These are phyloP conservation scores for Juglanconis juglandina DNA, from an alignment of 2,329 filamentous ascomycete genomes.

Conservation along the genomic window DNA sequence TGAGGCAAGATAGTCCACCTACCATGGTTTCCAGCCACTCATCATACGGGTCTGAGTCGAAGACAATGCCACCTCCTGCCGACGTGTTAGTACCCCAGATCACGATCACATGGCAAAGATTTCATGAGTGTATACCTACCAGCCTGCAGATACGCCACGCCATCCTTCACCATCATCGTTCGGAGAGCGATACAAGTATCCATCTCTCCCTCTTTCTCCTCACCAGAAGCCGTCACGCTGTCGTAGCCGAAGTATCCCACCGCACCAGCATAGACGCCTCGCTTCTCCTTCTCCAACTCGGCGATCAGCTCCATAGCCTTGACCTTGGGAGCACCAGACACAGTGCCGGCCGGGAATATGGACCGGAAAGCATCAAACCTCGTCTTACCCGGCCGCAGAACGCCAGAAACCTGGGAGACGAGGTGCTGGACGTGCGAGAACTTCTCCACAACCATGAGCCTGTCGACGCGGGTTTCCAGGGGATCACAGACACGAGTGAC, in stretches of 20 bases:
- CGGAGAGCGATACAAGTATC: slow-evolving; percentile 78
- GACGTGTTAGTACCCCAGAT: background rate
- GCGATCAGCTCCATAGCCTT: slow-evolving; percentile 96
- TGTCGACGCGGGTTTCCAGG: slow-evolving; percentile 82
- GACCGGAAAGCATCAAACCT: slow-evolving; percentile 93
- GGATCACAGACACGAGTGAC: slow-evolving; percentile 95
- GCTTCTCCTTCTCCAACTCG: slow-evolving; percentile 89
- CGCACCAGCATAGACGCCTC: slow-evolving; percentile 91
- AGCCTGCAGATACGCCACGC: slow-evolving; percentile 86
- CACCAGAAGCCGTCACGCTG: slow-evolving; percentile 61
- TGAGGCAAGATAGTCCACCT: background rate
- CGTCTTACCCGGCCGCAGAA: slow-evolving; percentile 78
- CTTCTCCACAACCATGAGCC: slow-evolving; percentile 88
- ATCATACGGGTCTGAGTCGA: slow-evolving; percentile 84
- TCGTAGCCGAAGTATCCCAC: slow-evolving; percentile 96
- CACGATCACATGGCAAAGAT: too few relatives aligned
- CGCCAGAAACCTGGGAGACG: slow-evolving; percentile 89
- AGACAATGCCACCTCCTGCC: slow-evolving; percentile 80
- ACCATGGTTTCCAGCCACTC: slow-evolving; percentile 87
- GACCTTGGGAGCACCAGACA: slow-evolving; percentile 93
- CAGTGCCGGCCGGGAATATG: slow-evolving; percentile 95
- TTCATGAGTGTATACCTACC: slow-evolving; percentile 36
- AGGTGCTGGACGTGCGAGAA: slow-evolving; percentile 98
- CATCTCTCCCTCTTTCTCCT: slow-evolving; percentile 77
- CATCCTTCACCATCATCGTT: slow-evolving; percentile 93